Conservation (phyloP, 2,329 filamentous ascomycete species). For the Botryotinia convoluta region DNA sequence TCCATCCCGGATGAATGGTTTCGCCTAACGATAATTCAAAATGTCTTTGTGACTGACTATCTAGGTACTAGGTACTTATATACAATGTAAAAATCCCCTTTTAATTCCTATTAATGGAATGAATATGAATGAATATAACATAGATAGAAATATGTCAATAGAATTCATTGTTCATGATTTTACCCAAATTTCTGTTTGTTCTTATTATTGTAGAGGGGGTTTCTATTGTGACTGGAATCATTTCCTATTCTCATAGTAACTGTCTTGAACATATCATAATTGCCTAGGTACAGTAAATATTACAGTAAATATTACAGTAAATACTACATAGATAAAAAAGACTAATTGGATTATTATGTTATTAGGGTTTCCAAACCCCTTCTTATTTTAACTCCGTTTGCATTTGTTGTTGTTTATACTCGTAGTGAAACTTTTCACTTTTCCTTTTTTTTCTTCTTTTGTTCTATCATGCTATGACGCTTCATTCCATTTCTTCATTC, state of each 20-base stretch:
- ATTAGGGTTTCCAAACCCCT: background rate
- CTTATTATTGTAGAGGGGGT: too few relatives aligned
- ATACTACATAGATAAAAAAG: background rate
- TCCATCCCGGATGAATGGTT: background rate
- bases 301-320: too few relatives aligned
- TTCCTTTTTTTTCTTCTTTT: background rate
- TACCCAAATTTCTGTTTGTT: background rate
- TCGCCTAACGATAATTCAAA: background rate
- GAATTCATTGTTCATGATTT: background rate
- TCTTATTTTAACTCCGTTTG: background rate
- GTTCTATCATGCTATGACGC: background rate
- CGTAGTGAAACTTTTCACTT: background rate
- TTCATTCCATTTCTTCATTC: conserved; percentile 8
- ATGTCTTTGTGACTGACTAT: background rate
- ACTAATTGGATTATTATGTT: too few relatives aligned
- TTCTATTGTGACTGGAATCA: background rate
- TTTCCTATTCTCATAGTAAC: background rate
- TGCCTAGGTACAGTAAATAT: too few relatives aligned
- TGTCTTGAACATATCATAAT: background rate
- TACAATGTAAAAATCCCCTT: background rate
- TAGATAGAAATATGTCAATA: background rate
- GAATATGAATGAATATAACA: background rate
- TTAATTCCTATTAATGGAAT: background rate
- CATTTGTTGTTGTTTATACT: background rate
- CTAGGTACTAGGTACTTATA: background rate